These are phyloP conservation scores for Exserohilum rostratum DNA, from an alignment of 2,329 filamentous ascomycete genomes.

Conservation along the genomic window DNA sequence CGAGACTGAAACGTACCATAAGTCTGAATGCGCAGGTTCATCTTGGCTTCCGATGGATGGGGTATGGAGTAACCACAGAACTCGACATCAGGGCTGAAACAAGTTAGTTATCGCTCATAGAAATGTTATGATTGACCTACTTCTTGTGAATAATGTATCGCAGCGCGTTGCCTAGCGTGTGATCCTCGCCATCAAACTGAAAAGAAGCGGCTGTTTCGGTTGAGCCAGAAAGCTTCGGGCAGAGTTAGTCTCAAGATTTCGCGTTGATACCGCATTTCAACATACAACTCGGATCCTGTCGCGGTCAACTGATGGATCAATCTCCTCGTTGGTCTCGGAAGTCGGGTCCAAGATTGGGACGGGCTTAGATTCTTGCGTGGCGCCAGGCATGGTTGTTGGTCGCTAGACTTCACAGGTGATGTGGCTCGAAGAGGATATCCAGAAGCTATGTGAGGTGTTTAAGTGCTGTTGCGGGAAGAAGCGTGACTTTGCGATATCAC, in stretches of 20 bases:
- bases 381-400: slow-evolving; percentile 26
- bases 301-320: slow-evolving; percentile 46
- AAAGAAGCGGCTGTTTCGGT: slow-evolving; percentile 89
- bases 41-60: slow-evolving; percentile 92
- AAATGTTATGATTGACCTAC: slow-evolving; percentile 57
- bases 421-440: background rate
- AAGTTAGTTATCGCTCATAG: background rate
- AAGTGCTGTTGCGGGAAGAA: slow-evolving; percentile 1
- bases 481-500: slow-evolving; percentile 29
- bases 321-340: slow-evolving; percentile 35
- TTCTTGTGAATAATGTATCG: slow-evolving; percentile 99
- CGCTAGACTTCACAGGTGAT: background rate
- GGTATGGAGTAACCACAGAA: slow-evolving; percentile 99
- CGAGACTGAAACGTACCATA: slow-evolving; percentile 66
- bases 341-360: slow-evolving; percentile 32
- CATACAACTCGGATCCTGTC: slow-evolving; percentile 55
- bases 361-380: slow-evolving; percentile 25
- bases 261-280: background rate
- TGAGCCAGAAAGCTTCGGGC: slow-evolving; percentile 75
- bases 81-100: slow-evolving; percentile 83
- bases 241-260: background rate
- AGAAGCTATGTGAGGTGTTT: background rate
- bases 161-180: slow-evolving; percentile 92
- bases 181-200: slow-evolving; percentile 90
- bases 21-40: slow-evolving; percentile 97